Percentiles rank a stretch among this genome's conserved stretches.
These are phyloP conservation scores for Dendrobium chrysotoxum DNA, from an alignment of 106 monocot species.

Conservation along the genomic window DNA sequence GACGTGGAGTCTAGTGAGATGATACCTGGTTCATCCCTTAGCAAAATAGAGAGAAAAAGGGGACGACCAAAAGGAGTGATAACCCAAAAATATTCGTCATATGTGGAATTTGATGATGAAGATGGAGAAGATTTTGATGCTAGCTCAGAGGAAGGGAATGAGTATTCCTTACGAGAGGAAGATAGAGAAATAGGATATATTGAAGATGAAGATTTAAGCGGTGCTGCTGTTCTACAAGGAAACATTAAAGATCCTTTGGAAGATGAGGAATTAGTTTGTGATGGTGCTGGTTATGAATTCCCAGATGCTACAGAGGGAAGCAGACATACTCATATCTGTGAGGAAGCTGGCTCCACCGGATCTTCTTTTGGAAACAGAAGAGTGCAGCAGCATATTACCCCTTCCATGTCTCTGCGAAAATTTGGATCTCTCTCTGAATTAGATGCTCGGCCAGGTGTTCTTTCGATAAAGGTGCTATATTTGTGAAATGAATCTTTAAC, in stretches of 20 bases:
- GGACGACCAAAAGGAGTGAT: constrained; percentile 23
- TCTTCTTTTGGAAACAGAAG: constrained; percentile 72
- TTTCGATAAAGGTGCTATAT: constrained; percentile 43
- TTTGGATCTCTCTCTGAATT: constrained; percentile 91
- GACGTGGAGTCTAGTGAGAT: constrained; percentile 32
- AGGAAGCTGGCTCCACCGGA: constrained; percentile 76
- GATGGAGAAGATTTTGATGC: constrained; percentile 61
- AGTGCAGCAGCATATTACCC: constrained; percentile 38
- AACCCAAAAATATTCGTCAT: constrained; percentile 39
- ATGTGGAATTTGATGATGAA: constrained; percentile 71
- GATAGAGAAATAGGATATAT: constrained; percentile 60
- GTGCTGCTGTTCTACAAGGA: constrained; percentile 22
- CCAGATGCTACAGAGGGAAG: constrained; percentile 20
- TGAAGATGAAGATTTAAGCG: constrained; percentile 62
- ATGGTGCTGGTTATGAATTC: constrained; percentile 45
- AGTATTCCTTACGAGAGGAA: constrained; percentile 42
- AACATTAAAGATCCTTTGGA: constrained; percentile 41
- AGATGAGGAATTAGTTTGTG: constrained; percentile 37
- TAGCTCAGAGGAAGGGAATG: constrained; percentile 50
- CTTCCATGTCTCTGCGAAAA: constrained; percentile 68
- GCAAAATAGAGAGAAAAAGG: constrained; percentile 53
- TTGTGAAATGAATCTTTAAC: neutral
- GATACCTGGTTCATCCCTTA: constrained; percentile 18
- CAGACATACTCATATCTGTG: constrained; percentile 24
- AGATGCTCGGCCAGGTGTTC: constrained; percentile 55